Evolutionary conservation across 1,284 basidiomycete species (phyloP), one percentile per base, ranked within the genome.

Genomic region (Boletus sp.): DNA sequence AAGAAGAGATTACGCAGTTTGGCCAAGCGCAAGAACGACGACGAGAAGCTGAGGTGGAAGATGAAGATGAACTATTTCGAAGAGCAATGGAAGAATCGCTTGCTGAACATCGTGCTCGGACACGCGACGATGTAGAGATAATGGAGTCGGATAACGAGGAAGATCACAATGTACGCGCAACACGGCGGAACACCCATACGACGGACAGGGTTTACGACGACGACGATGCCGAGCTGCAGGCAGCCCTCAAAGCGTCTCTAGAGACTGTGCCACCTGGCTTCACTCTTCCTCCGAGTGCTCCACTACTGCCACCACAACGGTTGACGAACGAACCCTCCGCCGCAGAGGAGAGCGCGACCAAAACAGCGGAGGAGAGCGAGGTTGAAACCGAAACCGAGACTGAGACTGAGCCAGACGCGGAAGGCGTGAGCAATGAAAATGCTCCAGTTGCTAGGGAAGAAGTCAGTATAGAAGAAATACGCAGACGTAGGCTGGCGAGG

Each of bases 191-290:
- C 19, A 41, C 45, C 38, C 51, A 33, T 33, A 13, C 34, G 8
- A 47, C 56, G 40, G 52, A 58, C 43, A 53, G 77, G 41, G 78
- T 82, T 32, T 89, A 92, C 56, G 91, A 93, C 56, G 89, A 94
- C 55, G 91, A 94, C 55, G 91, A 95, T 57, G 82, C 77, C 29
- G 86, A 90, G 59, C 70, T 94, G 30, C 88, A 94, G 66, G 88
- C 89, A 19, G 92, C 92, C 12, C 69, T 95, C 44, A 82, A 75
- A 60, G 92, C 91, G 2, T 92, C 89, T 35, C 71, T 94, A 56
- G 85, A 86, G 57, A 73, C 74, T 36, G 64, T 83, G 20, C 83
- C 89, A 1, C 66, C 72, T 16, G 84, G 74, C 27, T 84, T 74
- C 61, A 58, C 56, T 19, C 52, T 74, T 9, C 72, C 74, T 14